A percentile compares a stretch with the other conserved stretches of the same genome.
phyloP scores from a whole-genome alignment of 768 basidiomycete species.

The Rhizopogon rudus region DNA sequence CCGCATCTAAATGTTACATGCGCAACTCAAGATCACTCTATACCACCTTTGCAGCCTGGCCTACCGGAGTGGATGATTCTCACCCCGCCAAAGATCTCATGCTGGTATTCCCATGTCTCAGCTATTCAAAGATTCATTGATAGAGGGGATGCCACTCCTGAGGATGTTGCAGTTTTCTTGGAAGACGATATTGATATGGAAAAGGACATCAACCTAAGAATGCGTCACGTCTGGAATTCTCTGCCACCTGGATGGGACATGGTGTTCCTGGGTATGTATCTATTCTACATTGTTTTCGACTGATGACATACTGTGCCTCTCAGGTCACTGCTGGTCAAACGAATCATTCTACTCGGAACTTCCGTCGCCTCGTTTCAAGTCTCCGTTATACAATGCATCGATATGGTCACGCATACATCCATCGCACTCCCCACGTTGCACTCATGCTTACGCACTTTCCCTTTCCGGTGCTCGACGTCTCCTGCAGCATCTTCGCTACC shows the following conservation, averaged over 20 bases:
- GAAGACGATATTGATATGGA: conserved; percentile 85
- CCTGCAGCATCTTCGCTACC: conserved; percentile 50
- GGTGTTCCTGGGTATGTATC: conserved; percentile 56
- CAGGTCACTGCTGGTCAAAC: conserved; percentile 80
- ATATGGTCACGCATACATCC: conserved; percentile 38
- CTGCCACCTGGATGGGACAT: conserved; percentile 69
- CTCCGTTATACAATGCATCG: neutral
- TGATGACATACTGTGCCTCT: neutral
- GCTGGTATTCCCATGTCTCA: conserved; percentile 65
- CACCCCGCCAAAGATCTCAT: conserved; percentile 57
- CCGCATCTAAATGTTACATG: conserved; percentile 33
- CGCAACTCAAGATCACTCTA: conserved; percentile 35
- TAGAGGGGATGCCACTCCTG: conserved; percentile 18
- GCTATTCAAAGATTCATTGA: conserved; percentile 41
- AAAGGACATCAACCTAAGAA: conserved; percentile 42
- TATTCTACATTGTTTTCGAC: neutral
- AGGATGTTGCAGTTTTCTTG: conserved; percentile 48
- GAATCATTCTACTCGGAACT: conserved; percentile 46
- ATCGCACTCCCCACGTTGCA: conserved; percentile 61
- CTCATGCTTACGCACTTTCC: conserved; percentile 62
- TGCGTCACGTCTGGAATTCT: conserved; percentile 40
- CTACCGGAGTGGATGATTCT: conserved; percentile 48
- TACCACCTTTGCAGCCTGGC: conserved; percentile 28
- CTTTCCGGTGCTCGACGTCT: conserved; percentile 54
- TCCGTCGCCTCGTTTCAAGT: conserved; percentile 8